Evolutionary conservation across 257 asterid species (phyloP), one percentile per base, ranked within the genome.

Genomic region (Eustoma russellianum): DNA sequence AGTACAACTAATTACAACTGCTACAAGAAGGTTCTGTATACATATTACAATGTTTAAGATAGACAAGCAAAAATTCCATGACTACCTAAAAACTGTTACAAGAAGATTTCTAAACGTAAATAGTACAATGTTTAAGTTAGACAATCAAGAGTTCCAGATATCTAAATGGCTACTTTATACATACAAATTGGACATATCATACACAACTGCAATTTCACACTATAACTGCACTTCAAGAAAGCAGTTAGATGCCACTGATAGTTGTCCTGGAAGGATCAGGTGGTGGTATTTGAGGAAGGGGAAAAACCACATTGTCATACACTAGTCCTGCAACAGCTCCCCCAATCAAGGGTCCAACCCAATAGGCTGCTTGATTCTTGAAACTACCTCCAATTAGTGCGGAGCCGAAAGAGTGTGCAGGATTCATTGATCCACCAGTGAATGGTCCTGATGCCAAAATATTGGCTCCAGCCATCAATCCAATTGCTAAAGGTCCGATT

Each of bases 381-480:
- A 83, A 90, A 59, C 72, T 78, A 40, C 94, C 94, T 34, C 89
- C 85, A 0, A 79, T 60, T 3, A 79, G 51, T 0, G 88, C 84
- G 1, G 83, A 77, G 0, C 91, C 96, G n/a, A 90, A 81, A 1
- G 97, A 69, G 61, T 47, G 72, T 0, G 97, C 94, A 5, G 96
- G 94, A 60, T 90, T 90, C 96, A 79, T 83, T 0, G 91, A 82
- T 48, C 96, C 96, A 0, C 97, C 97, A 0, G 96, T 83, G 48
- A 83, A 90, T 0, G 94, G 85, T 2, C 91, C 86, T 0, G 83
- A 77, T 2, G 97, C 94, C 60, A 86, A n/a, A 5, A 81, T 78
- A 33, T 90, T 90, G 46, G 94, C 96, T 11, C 96, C 94, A 1
- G 76, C 62, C 1, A 83, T 67, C 5, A 83, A 53, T 50, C 97